phyloP scores from a whole-genome alignment of 148 eudicot genomes.

The Rhododendron griersonianum region DNA sequence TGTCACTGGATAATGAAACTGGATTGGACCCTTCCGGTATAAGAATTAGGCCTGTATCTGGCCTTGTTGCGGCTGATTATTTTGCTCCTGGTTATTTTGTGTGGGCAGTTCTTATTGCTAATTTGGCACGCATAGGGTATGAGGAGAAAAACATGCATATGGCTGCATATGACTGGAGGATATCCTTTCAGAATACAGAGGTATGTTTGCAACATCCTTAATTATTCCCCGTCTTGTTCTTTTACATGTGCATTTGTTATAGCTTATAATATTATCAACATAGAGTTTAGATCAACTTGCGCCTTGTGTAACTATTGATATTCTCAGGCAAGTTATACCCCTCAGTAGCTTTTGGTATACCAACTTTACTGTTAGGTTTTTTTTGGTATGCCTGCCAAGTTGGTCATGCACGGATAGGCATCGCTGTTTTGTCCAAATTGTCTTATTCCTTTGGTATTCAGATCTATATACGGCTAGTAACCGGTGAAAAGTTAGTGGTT shows the following conservation, averaged over 20 bases:
- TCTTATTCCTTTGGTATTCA: background rate
- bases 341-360: background rate
- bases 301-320: background rate
- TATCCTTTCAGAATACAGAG: slow-evolving; percentile 93
- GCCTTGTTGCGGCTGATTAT: slow-evolving; percentile 99
- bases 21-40: slow-evolving; percentile 86
- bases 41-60: slow-evolving; percentile 82
- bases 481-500: background rate
- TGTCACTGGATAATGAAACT: slow-evolving; percentile 95
- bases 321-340: background rate
- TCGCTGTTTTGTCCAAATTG: background rate
- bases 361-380: background rate
- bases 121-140: slow-evolving; percentile 93
- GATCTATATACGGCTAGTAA: background rate
- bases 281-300: background rate
- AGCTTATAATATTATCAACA: background rate
- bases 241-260: background rate
- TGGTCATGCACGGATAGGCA: background rate
- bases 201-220: slow-evolving; percentile 24
- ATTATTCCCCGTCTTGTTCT: background rate
- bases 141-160: slow-evolving; percentile 97
- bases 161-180: slow-evolving; percentile 99
- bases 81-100: slow-evolving; percentile 97
- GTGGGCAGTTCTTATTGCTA: slow-evolving; percentile 96
- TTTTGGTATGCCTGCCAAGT: background rate